A percentile compares a stretch with the other conserved stretches of the same genome.
These are phyloP conservation scores for Huntiella bhutanensis DNA, from an alignment of 2,329 filamentous ascomycete genomes.

Conservation along the genomic window DNA sequence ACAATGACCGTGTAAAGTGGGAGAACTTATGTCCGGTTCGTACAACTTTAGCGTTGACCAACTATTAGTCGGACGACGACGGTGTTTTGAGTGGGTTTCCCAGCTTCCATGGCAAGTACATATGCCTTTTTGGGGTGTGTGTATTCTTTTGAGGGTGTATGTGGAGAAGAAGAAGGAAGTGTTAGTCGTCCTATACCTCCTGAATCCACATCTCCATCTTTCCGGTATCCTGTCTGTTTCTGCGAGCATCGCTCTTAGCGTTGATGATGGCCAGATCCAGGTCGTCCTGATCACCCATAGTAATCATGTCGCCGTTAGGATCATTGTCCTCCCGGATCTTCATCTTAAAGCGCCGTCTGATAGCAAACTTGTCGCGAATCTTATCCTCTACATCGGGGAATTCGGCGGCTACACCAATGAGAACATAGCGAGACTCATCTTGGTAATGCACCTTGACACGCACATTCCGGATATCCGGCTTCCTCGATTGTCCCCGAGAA, in stretches of 20 bases:
- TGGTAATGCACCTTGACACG: constrained; percentile 78
- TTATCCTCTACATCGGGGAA: constrained; percentile 62
- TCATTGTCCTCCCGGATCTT: constrained; percentile 69
- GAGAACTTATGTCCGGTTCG: no score
- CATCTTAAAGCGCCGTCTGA: constrained; percentile 65
- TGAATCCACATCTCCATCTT: constrained; percentile 62
- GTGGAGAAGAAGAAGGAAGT: background rate
- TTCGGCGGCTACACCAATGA: constrained; percentile 54
- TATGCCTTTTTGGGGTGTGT: background rate
- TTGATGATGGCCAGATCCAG: constrained; percentile 67
- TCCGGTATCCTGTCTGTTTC: constrained; percentile 61
- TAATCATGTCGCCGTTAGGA: constrained; percentile 76
- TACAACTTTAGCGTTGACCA: no score
- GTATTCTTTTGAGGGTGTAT: background rate
- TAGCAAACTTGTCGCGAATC: constrained; percentile 71
- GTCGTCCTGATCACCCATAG: constrained; percentile 91
- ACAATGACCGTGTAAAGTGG: no score
- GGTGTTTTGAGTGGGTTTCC: no score
- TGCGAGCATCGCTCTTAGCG: constrained; percentile 48
- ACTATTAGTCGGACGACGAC: no score
- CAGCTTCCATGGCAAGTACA: no score
- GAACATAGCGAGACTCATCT: constrained; percentile 82
- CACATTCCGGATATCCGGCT: constrained; percentile 55
- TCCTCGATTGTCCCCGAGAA: constrained; percentile 34
- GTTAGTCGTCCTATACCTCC: constrained; percentile 20